Base-by-base conservation (phyloP, 2,329 filamentous ascomycete species). In the Hypocrella siamensis region DNA sequence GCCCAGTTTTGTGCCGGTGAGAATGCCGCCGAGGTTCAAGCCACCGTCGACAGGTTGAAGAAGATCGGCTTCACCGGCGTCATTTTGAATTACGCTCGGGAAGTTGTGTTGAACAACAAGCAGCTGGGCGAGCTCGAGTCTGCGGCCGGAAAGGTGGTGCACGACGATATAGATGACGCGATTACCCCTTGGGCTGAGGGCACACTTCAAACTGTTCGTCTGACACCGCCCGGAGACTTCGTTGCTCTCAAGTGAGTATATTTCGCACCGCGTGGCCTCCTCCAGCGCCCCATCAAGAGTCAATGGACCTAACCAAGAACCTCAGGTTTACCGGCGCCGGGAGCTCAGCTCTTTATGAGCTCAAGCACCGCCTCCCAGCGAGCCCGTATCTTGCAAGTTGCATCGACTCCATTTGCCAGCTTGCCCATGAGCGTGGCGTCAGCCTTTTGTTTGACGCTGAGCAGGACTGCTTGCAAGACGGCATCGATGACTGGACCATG, bases 1-100 rank as follows among this genome's bases (percentile, higher is more conserved):
- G 74, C 75, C 17, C 86, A 94, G 46, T 94, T 93, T 54, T 94
- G 86, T 53, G 83, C 82, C 0, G 86, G 86, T 18, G 79, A 85
- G 54, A 79, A 70, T 30, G 62, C 67, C 0, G 45, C 51, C 2
- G 81, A 93, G 53, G 78, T 92, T 2, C 60, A 63, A 26, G 55
- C 51, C 19, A 85, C 79, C 0, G 70, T 84, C 19, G 48, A 63
- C 2, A 60, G 65, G 2, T 62, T 93, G 8, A 81, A 83, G 52
- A 53, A 61, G 19, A 73, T 88, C 28, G 86, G 86, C 2, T 93
- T 83, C 48, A 71, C 70, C 17, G 86, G 85, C 10, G 80, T 93
- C 5, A 84, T 93, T 34, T 63, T 93, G 29, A 76, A 81, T 31
- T 93, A 92, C 46, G 84, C 83, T 3, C 71, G 69, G 40, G 86